Conservation (phyloP, 768 basidiomycete genomes). For the Tricholoma terreum region DNA sequence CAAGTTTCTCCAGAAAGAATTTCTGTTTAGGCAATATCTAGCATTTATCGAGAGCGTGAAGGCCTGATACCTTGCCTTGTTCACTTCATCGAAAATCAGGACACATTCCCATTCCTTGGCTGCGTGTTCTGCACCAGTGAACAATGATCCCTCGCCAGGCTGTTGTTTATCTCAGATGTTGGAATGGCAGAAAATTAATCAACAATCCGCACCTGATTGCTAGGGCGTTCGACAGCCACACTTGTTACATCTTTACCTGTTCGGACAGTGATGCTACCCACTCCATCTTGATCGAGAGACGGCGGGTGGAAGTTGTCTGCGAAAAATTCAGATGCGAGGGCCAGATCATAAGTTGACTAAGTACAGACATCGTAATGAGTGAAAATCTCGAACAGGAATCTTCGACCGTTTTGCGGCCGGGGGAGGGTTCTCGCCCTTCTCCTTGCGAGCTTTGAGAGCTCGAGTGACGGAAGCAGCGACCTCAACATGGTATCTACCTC, state of each 20-base stretch:
- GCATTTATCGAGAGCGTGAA: neutral
- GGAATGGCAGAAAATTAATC: neutral
- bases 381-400: conserved; percentile 66
- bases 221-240: conserved; percentile 64
- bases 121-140: conserved; percentile 52
- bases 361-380: conserved; percentile 71
- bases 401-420: conserved; percentile 33
- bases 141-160: conserved; percentile 54
- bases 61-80: conserved; percentile 44
- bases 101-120: conserved; percentile 75
- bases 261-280: conserved; percentile 63
- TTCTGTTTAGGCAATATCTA: conserved; percentile 38
- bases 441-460: conserved; percentile 68
- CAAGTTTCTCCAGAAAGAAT: conserved; percentile 74
- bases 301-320: conserved; percentile 77
- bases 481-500: conserved; percentile 56
- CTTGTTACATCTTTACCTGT: conserved; percentile 48
- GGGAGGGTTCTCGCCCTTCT: conserved; percentile 46
- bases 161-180: conserved; percentile 19
- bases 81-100: conserved; percentile 75
- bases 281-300: conserved; percentile 61
- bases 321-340: neutral
- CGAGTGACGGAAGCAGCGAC: conserved; percentile 63
- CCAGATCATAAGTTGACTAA: conserved; percentile 11
- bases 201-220: conserved; percentile 49